phyloP scores from a whole-genome alignment of 2,329 filamentous ascomycete genomes.

The Penicillium sp. region DNA sequence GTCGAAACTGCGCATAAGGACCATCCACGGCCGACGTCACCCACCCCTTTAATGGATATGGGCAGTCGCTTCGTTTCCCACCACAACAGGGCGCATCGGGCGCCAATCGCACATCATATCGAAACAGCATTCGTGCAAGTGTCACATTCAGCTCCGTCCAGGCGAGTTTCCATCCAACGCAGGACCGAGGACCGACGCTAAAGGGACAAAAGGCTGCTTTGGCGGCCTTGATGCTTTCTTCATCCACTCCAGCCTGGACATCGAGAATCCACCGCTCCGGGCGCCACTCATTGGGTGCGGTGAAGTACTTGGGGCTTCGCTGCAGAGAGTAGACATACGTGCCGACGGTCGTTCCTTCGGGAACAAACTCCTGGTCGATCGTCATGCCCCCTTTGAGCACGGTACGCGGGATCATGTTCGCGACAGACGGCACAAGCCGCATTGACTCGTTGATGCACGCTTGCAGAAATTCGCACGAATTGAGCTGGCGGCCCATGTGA shows the following conservation, averaged over 20 bases:
- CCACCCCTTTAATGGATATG: constrained; percentile 3
- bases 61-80: constrained; percentile 2
- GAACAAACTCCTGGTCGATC: constrained; percentile 11
- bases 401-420: constrained; percentile 3
- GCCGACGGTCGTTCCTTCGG: constrained; percentile 10
- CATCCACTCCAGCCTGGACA: background rate
- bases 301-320: constrained; percentile 50
- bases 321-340: constrained; percentile 15
- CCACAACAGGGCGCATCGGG: constrained; percentile 2
- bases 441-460: constrained; percentile 16
- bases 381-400: constrained; percentile 6
- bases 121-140: constrained; percentile 5
- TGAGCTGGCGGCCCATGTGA: constrained; percentile 7
- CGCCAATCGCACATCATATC: constrained; percentile 10
- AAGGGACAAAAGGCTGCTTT: constrained; percentile 10
- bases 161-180: constrained; percentile 12
- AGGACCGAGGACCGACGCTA: constrained; percentile 7
- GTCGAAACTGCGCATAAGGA: constrained; percentile 3
- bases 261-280: constrained; percentile 61
- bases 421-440: constrained; percentile 11
- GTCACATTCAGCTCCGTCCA: constrained; percentile 10
- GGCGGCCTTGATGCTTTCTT: constrained; percentile 1
- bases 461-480: constrained; percentile 9
- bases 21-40: constrained; percentile 5
- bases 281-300: constrained; percentile 53